Base-by-base conservation (phyloP, 2,329 filamentous ascomycete genomes). In the Tetracladium maxilliforme region DNA sequence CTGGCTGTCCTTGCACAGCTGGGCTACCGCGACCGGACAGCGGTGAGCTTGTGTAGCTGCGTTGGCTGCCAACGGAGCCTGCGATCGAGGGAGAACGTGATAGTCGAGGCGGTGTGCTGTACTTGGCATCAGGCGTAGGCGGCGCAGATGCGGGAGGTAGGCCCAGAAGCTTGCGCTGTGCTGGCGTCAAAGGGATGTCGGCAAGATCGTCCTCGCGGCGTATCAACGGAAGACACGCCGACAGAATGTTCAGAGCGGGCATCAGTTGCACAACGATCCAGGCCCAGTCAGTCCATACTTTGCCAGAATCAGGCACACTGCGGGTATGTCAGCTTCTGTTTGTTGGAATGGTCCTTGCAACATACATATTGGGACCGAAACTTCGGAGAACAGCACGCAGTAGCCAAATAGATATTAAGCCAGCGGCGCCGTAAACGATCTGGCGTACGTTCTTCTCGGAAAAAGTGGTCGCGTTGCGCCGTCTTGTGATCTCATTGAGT, bases 131-230 rank as follows among this genome's bases (percentile, higher is more conserved):
- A 3, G 82, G 75, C 0, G 75, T 78, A 1, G 77, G 66, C 4
- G 67, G 57, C 3, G 56, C 51, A 4, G 64, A 61, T 30, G 63
- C 69, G 4, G 82, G 75, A 19, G 76, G 67, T 4, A 98, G 69
- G 23, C 84, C 86, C 25, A 98, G 70, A 10, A 93, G 66, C 34
- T 74, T 65, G 32, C 87, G 78, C 56, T 95, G 90, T 9, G 74
- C 72, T n/a, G 81, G 75, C 1, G 87, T 94, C 36, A 98, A 66
- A 32, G 87, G 73, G 25, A 98, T 92, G 48, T 98, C 90, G 48
- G 73, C 61, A 34, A 94, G 65, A 33, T 84, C 67, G 48, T 95
- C 90, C 37, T 62, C 63, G 21, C 65, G 61, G 34, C 74, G 68
- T 40, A 83, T 51, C 9, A 93, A 64, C 3, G 87, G 90, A 22